A percentile compares a stretch with the other conserved stretches of the same genome.
These are phyloP conservation scores for Volvox carteri DNA, from an alignment of 163 green algal genomes.

Conservation along the genomic window DNA sequence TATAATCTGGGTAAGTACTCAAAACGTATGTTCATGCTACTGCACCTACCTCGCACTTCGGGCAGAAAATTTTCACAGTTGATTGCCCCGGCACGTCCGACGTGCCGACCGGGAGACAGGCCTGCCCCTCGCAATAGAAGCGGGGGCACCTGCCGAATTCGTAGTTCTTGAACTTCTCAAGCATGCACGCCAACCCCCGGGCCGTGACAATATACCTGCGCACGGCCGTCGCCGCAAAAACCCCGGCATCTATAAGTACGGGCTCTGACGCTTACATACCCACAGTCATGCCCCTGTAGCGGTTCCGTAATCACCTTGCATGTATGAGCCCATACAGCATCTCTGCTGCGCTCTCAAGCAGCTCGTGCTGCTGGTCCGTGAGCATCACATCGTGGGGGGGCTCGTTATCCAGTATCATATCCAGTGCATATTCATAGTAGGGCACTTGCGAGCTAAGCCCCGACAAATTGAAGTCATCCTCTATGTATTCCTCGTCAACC, in stretches of 20 bases:
- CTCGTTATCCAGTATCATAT: constrained; percentile 98
- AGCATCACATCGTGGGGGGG: constrained; percentile 91
- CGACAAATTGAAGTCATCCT: constrained; percentile 99
- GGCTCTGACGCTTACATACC: not conserved
- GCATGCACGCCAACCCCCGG: constrained; percentile 91
- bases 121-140: constrained; percentile 91
- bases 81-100: constrained; percentile 93
- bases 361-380: constrained; percentile 97
- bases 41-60: constrained; percentile 85
- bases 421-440: constrained; percentile 99
- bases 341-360: constrained; percentile 97
- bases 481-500: constrained; percentile 99
- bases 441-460: constrained; percentile 95
- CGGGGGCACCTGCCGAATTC: constrained; percentile 98
- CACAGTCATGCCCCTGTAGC: not conserved
- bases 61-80: constrained; percentile 98
- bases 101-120: constrained; percentile 95
- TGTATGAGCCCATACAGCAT: constrained; percentile 99
- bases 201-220: constrained; percentile 93
- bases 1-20: too few relatives aligned
- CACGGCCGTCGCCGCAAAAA: not conserved
- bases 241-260: not conserved
- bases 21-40: too few relatives aligned
- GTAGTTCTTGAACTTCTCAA: constrained; percentile 97
- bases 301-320: constrained; percentile 68